Evolutionary conservation across 176 grass and related monocot species (phyloP).

Genomic region (Rhynchospora breviuscula): DNA sequence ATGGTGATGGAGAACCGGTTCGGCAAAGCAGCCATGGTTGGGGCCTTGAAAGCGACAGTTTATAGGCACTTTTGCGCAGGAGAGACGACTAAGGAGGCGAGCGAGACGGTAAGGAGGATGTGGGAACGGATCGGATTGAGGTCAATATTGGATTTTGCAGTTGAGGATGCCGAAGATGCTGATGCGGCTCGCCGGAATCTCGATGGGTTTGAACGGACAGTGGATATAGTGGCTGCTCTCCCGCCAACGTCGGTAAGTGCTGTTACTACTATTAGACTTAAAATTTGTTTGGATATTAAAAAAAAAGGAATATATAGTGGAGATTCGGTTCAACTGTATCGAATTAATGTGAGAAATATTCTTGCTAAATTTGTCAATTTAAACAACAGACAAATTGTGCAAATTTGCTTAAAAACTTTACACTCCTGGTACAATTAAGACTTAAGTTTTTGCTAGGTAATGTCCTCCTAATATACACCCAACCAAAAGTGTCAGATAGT

Average conservation of each 20-base stretch:
- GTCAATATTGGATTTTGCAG: slow-evolving; percentile 75
- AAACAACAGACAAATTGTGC: not conserved
- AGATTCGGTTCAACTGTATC: not conserved
- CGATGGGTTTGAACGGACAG: slow-evolving; percentile 46
- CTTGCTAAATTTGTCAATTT: not conserved
- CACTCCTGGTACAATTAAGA: not conserved
- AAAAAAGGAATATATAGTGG: not conserved
- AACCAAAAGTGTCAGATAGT: not conserved
- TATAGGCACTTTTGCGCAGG: slow-evolving; percentile 71
- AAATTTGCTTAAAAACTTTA: not conserved
- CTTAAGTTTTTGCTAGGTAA: not conserved
- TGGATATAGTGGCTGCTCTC: slow-evolving; percentile 50
- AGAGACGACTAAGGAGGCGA: slow-evolving; percentile 60
- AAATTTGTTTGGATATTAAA: not conserved
- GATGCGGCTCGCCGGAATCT: slow-evolving; percentile 57
- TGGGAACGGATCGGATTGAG: slow-evolving; percentile 45
- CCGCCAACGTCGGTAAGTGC: slow-evolving; percentile 56
- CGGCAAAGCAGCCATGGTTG: slow-evolving; percentile 7
- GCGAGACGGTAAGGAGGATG: slow-evolving; percentile 35
- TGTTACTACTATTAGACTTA: not conserved
- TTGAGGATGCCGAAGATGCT: slow-evolving; percentile 82
- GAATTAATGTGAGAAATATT: not conserved
- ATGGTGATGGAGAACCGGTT: slow-evolving; percentile 32
- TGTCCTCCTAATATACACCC: not conserved
- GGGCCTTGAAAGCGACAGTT: slow-evolving; percentile 51